Evolutionary conservation across 805 yeast species (phyloP).

Genomic region (Suhomyces faveliae): DNA sequence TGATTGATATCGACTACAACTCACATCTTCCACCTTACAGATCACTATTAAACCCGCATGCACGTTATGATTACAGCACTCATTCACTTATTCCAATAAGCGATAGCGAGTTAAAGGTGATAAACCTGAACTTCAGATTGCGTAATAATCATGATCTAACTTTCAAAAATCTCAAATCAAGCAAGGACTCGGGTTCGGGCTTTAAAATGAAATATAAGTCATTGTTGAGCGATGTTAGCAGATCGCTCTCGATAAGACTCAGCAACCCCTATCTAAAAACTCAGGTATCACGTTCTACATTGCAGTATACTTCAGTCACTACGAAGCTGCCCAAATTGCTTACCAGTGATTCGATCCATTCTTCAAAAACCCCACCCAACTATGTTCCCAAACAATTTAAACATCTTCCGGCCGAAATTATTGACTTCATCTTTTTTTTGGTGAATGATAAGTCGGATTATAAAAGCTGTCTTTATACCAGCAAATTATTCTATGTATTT

Average conservation of each 20-base stretch:
- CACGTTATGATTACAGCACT: conserved; percentile 50
- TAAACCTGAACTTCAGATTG: conserved; percentile 16
- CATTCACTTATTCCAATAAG: conserved; percentile 42
- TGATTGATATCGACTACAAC: conserved; percentile 7
- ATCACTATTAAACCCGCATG: conserved; percentile 48
- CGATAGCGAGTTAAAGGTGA: conserved; percentile 30
- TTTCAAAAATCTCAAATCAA: conserved; percentile 10
- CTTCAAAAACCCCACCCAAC: not conserved
- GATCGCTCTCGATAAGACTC: conserved; percentile 38
- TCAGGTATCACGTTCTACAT: not conserved
- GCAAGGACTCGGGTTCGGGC: conserved; percentile 4
- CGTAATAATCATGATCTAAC: conserved; percentile 15
- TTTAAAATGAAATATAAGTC: conserved; percentile 50
- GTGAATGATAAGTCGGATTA: conserved; percentile 37
- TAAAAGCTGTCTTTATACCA: conserved; percentile 46
- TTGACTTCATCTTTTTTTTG: conserved; percentile 35
- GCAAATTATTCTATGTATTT: conserved; percentile 47
- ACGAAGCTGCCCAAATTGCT: not conserved
- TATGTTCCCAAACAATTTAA: conserved; percentile 18
- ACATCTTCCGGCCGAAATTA: conserved; percentile 45
- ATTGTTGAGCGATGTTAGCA: conserved; percentile 47
- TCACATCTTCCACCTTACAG: conserved; percentile 40
- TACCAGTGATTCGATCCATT: not conserved
- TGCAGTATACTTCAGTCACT: not conserved
- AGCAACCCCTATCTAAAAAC: conserved; percentile 16